A percentile compares a stretch with the other conserved stretches of the same genome.
These are phyloP conservation scores for Salix arbutifolia DNA, from an alignment of 345 rosid species.

Conservation along the genomic window DNA sequence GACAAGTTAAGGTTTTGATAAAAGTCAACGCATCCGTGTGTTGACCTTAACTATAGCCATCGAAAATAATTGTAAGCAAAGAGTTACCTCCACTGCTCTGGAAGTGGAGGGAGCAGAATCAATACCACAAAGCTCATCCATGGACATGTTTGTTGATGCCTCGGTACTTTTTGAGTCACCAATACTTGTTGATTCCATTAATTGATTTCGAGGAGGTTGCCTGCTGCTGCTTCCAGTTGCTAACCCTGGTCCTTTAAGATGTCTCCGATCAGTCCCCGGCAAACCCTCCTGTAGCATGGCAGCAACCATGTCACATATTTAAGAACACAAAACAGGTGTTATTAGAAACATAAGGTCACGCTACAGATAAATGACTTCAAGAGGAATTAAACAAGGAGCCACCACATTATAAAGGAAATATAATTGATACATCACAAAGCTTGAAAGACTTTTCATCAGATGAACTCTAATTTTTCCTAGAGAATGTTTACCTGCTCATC, in stretches of 20 bases:
- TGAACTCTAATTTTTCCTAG: neutral
- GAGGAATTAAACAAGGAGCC: neutral
- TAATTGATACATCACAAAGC: neutral
- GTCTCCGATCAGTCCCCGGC: constrained; percentile 68
- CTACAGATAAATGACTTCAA: neutral
- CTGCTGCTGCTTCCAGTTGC: constrained; percentile 68
- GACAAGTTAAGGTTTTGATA: neutral
- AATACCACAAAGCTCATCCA: constrained; percentile 61
- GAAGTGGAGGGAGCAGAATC: constrained; percentile 84
- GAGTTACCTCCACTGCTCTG: constrained; percentile 68
- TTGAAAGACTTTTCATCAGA: neutral
- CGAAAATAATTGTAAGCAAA: neutral
- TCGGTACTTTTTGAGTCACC: constrained; percentile 72
- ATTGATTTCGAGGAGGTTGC: constrained; percentile 62
- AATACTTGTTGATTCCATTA: constrained; percentile 49
- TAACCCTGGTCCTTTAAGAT: constrained; percentile 59
- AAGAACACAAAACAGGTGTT: neutral
- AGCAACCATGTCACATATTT: neutral
- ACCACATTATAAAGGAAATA: neutral
- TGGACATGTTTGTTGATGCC: constrained; percentile 53
- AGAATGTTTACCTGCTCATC: too few species aligned
- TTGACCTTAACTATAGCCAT: neutral
- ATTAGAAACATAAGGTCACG: neutral
- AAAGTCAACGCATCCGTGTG: too few species aligned
- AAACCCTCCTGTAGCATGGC: constrained; percentile 50